phyloP scores from a whole-genome alignment of 164 flowering plant species.

The Annona squamosa region DNA sequence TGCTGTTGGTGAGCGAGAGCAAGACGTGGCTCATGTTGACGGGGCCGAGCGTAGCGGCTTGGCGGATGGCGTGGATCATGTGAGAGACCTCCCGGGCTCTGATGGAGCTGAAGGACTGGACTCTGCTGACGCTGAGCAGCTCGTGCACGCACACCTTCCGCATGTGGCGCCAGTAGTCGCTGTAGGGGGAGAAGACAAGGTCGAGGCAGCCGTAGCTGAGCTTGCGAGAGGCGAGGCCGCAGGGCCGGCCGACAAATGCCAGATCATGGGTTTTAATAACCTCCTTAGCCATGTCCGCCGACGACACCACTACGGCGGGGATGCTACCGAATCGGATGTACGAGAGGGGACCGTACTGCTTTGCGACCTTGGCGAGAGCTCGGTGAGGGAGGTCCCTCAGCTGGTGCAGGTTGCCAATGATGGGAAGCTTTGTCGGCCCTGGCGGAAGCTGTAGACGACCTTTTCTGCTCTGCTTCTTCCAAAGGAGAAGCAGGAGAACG shows the following conservation, averaged over 20 bases:
- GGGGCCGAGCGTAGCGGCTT: not conserved
- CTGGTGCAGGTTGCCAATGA: conserved; percentile 23
- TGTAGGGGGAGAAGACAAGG: conserved; percentile 11
- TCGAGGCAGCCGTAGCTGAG: conserved; percentile 13
- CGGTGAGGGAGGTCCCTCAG: conserved; percentile 15
- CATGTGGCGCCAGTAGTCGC: conserved; percentile 9
- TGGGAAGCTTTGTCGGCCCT: conserved; percentile 7
- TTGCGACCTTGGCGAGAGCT: conserved; percentile 11
- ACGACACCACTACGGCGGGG: conserved; percentile 11
- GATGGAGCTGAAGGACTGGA: conserved; percentile 9
- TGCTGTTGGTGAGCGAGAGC: conserved; percentile 11
- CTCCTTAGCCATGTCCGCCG: conserved; percentile 8
- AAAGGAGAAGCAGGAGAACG: not conserved
- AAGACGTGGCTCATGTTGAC: conserved; percentile 24
- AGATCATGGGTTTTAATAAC: conserved; percentile 8
- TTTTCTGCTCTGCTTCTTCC: not conserved
- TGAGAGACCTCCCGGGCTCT: conserved; percentile 5
- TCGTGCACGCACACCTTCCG: conserved; percentile 9
- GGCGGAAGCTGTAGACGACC: conserved; percentile 8
- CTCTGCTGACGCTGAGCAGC: conserved; percentile 5
- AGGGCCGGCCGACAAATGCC: conserved; percentile 2
- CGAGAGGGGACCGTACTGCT: conserved; percentile 14
- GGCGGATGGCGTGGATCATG: not conserved
- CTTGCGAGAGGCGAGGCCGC: not conserved
- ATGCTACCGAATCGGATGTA: conserved; percentile 1